Evolutionary conservation across 306 rosid species (phyloP), one percentile per base, ranked within the genome.

Genomic region (Sindora glabra): DNA sequence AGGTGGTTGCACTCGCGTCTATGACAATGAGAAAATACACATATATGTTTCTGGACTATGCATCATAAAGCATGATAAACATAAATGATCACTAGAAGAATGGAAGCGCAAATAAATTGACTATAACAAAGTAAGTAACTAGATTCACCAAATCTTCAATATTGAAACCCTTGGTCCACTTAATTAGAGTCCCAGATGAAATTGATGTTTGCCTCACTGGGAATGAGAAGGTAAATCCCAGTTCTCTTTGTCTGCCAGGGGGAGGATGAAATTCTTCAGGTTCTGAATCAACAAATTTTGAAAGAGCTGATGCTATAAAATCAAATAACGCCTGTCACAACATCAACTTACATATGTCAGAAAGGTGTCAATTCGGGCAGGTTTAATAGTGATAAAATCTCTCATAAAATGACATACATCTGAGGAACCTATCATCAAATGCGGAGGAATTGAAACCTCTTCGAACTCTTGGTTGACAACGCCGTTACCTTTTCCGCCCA

Each of bases 211-310:
- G 99, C 76, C 73, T 82, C 61, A 89, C 95, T 0, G 99, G 99
- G 68, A 94, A 94, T 3, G 99, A 94, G 80, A 94, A 94, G 70
- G 99, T 94, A 70, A 94, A 94, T 62, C 99, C 99, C 59, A 94
- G 77, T 76, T 94, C 99, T 77, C 99, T 94, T 81, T 86, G 94
- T 62, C 87, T 94, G 61, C 85, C 90, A 10, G 96, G 77, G 12
- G 81, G 79, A n/a, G 95, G 95, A 65, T 79, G 94, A 47, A 68
- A 75, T 51, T 79, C 90, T 62, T 86, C 91, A 42, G 91, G 97
- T 71, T 94, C 99, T 5, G 88, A 74, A 47, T 73, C 68, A 56
- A 94, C 81, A 77, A 94, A 89, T 51, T 79, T 89, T 58, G 77
- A 86, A 47, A 94, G 97, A 60, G 83, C 77, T 46, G 42, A 26